phyloP scores from a whole-genome alignment of 768 basidiomycete species.

The Amylocystis lapponica region DNA sequence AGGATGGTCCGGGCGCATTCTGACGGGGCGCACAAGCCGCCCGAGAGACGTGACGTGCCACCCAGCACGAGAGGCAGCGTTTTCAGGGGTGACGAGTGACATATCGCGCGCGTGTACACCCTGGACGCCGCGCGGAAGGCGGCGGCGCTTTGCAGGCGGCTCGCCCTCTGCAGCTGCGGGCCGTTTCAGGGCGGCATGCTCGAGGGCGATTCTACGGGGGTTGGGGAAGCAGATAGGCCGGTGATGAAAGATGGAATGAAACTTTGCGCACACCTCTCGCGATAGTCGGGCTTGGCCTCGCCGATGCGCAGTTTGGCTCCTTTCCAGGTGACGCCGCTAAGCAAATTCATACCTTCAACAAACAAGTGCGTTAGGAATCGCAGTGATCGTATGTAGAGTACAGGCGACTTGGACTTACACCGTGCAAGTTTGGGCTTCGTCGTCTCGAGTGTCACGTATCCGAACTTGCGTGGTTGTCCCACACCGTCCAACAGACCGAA shows the following conservation, averaged over 20 bases:
- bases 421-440: constrained; percentile 51
- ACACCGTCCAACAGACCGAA: constrained; percentile 59
- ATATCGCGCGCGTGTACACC: constrained; percentile 55
- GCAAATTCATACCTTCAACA: constrained; percentile 62
- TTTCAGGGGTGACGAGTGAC: constrained; percentile 55
- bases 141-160: constrained; percentile 41
- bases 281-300: constrained; percentile 75
- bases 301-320: constrained; percentile 80
- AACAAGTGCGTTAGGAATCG: not conserved
- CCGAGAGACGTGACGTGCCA: constrained; percentile 71
- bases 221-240: too few species aligned
- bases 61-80: constrained; percentile 43
- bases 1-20: constrained; percentile 66
- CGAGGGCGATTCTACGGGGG: constrained; percentile 27
- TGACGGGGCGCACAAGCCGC: constrained; percentile 57
- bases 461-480: constrained; percentile 66
- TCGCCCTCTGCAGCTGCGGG: constrained; percentile 21
- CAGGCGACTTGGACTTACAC: constrained; percentile 51
- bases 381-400: too few species aligned
- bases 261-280: constrained; percentile 43
- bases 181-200: constrained; percentile 24
- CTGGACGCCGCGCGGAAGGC: constrained; percentile 27
- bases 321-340: constrained; percentile 84
- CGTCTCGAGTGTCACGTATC: constrained; percentile 65
- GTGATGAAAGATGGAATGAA: not conserved